phyloP scores from a whole-genome alignment of 2,329 filamentous ascomycete genomes.

The Mariannaea sp. region DNA sequence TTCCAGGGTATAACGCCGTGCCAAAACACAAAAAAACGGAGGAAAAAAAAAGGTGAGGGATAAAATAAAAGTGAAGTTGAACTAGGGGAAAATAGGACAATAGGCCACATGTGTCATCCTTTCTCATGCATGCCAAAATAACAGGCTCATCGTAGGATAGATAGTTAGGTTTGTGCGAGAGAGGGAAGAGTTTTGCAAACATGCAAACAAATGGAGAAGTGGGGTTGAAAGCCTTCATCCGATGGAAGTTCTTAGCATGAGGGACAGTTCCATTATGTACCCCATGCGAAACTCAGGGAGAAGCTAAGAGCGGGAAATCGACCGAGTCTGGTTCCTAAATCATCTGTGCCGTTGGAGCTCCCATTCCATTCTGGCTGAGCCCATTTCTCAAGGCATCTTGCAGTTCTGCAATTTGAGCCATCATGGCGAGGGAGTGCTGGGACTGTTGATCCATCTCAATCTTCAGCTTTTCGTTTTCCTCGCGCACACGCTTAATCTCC shows the following conservation, averaged over 20 bases:
- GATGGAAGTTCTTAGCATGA: slow-evolving; percentile 4
- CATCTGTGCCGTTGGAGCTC: slow-evolving; percentile 49
- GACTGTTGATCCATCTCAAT: slow-evolving; percentile 55
- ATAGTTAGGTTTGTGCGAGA: slow-evolving; percentile 15
- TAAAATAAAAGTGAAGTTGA: too few species aligned
- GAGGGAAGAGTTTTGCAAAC: neutral
- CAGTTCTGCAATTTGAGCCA: slow-evolving; percentile 54
- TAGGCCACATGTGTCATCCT: slow-evolving; percentile 20
- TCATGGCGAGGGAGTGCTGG: slow-evolving; percentile 52
- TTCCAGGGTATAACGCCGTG: slow-evolving; percentile 37
- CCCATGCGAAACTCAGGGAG: neutral
- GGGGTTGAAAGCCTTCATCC: slow-evolving; percentile 15
- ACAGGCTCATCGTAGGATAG: slow-evolving; percentile 30
- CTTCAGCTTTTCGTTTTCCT: slow-evolving; percentile 65
- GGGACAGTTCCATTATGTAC: slow-evolving; percentile 10
- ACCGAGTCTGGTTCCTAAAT: slow-evolving; percentile 32
- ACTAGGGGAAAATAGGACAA: slow-evolving; percentile 1
- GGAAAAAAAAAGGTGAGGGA: neutral
- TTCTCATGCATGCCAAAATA: slow-evolving; percentile 15
- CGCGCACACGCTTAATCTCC: slow-evolving; percentile 69
- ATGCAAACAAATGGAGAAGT: neutral
- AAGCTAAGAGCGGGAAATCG: slow-evolving; percentile 4
- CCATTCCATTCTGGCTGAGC: slow-evolving; percentile 39
- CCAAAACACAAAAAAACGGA: slow-evolving; percentile 14
- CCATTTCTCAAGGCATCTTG: slow-evolving; percentile 49